A percentile compares a stretch with the other conserved stretches of the same genome.
phyloP scores from a whole-genome alignment of 73 alveolate species.

The Symbiodinium natans region DNA sequence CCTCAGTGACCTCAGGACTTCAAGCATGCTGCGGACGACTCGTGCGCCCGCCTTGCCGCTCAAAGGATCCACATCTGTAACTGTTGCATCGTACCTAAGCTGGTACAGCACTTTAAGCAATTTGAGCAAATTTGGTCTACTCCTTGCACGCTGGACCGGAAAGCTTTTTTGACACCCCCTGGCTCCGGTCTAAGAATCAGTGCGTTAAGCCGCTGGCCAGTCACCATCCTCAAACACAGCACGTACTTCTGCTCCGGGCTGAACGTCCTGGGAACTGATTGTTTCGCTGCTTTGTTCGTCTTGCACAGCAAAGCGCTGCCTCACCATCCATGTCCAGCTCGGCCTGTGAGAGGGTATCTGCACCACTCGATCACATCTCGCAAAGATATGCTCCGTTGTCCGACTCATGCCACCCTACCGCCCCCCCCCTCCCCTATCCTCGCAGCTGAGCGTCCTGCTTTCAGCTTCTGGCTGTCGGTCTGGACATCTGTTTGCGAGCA shows the following conservation, averaged over 20 bases:
- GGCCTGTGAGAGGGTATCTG: not conserved
- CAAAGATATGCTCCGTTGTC: too few species aligned
- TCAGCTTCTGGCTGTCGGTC: constrained; percentile 8
- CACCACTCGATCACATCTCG: not conserved
- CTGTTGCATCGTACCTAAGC: constrained; percentile 36
- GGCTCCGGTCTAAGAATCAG: too few species aligned
- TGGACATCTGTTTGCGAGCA: not conserved
- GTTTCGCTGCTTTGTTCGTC: too few species aligned
- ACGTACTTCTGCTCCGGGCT: constrained; percentile 30
- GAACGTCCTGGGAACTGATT: not conserved
- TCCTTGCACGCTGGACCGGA: too few species aligned
- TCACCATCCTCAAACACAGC: constrained; percentile 58
- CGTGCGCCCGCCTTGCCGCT: not conserved
- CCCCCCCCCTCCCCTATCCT: too few species aligned
- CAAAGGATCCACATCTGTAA: constrained; percentile 9
- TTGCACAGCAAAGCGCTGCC: too few species aligned
- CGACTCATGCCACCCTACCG: too few species aligned
- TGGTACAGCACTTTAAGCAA: not conserved
- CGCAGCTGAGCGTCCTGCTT: not conserved
- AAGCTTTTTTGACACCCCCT: too few species aligned
- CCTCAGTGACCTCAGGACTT: too few species aligned
- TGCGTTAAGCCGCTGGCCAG: constrained; percentile 4
- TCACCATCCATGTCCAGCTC: not conserved
- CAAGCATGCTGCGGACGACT: too few species aligned
- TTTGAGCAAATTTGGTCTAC: too few species aligned